A percentile compares a stretch with the other conserved stretches of the same genome.
These are phyloP conservation scores for Leishmania gerbilli DNA, from an alignment of 208 protist species.

Conservation along the genomic window DNA sequence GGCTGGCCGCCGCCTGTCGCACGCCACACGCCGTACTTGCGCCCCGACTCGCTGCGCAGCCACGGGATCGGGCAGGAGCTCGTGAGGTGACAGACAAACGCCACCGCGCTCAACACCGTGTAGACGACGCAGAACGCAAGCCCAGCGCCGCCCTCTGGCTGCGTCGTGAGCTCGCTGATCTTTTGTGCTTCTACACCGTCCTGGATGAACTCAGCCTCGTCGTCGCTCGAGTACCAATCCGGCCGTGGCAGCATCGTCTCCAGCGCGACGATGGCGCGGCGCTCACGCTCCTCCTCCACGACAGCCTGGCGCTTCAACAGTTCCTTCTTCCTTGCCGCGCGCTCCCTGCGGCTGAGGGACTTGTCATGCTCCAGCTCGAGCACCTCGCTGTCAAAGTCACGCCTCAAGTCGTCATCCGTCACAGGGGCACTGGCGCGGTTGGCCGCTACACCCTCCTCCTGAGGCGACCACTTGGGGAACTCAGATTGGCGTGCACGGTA, in stretches of 20 bases:
- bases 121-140: constrained; percentile 25
- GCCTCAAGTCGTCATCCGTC: constrained; percentile 29
- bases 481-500: background rate
- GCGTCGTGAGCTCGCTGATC: constrained; percentile 34
- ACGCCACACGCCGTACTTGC: constrained; percentile 45
- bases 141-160: constrained; percentile 29
- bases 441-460: constrained; percentile 1
- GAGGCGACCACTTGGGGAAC: background rate
- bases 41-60: constrained; percentile 33
- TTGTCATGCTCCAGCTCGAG: constrained; percentile 19
- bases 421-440: constrained; percentile 16
- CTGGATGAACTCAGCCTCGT: constrained; percentile 33
- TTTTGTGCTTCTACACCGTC: constrained; percentile 28
- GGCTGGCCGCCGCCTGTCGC: constrained; percentile 40
- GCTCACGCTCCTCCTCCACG: constrained; percentile 32
- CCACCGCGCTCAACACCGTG: constrained; percentile 31
- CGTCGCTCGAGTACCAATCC: constrained; percentile 55
- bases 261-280: constrained; percentile 33
- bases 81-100: constrained; percentile 46
- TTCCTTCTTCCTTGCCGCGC: constrained; percentile 24
- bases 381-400: constrained; percentile 32
- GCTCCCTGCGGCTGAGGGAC: constrained; percentile 23
- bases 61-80: constrained; percentile 50
- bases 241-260: constrained; percentile 46
- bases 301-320: constrained; percentile 23